A percentile compares a stretch with the other conserved stretches of the same genome.
Evolutionary conservation across 768 basidiomycete genomes (phyloP).

Genomic region (Fomitopsis serialis): DNA sequence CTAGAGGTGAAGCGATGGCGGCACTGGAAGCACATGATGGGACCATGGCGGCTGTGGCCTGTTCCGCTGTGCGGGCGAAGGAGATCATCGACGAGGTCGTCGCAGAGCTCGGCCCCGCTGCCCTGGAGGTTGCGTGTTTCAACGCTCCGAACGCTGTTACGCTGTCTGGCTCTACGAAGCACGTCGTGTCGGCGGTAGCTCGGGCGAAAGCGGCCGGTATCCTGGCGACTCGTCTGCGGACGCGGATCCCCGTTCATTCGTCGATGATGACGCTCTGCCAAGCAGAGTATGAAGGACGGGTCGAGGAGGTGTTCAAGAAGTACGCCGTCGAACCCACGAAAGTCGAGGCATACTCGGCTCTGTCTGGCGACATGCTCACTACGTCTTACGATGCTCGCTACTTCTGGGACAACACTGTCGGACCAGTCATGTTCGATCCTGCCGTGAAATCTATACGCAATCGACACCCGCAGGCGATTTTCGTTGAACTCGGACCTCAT

Average conservation of each 20-base stretch:
- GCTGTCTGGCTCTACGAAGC: slow-evolving; percentile 25
- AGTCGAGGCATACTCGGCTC: slow-evolving; percentile 32
- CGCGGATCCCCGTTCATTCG: slow-evolving; percentile 35
- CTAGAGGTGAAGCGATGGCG: slow-evolving; percentile 33
- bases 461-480: slow-evolving; percentile 20
- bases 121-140: slow-evolving; percentile 36
- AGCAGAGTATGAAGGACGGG: slow-evolving; percentile 18
- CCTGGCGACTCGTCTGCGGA: slow-evolving; percentile 31
- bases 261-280: slow-evolving; percentile 31
- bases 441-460: slow-evolving; percentile 18
- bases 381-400: slow-evolving; percentile 29
- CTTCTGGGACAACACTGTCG: slow-evolving; percentile 34
- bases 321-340: slow-evolving; percentile 24
- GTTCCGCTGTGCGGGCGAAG: slow-evolving; percentile 23
- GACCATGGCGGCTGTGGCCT: slow-evolving; percentile 40
- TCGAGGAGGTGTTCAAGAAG: slow-evolving; percentile 30
- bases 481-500: slow-evolving; percentile 35
- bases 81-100: slow-evolving; percentile 19
- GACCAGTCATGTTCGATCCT: slow-evolving; percentile 32
- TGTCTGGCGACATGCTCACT: slow-evolving; percentile 22
- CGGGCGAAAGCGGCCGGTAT: slow-evolving; percentile 23
- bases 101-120: slow-evolving; percentile 11
- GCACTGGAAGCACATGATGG: slow-evolving; percentile 27
- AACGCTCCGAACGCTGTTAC: slow-evolving; percentile 34
- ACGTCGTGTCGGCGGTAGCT: slow-evolving; percentile 25